Conservation (phyloP, 2,329 filamentous ascomycete genomes). For the Xylaria sp. region DNA sequence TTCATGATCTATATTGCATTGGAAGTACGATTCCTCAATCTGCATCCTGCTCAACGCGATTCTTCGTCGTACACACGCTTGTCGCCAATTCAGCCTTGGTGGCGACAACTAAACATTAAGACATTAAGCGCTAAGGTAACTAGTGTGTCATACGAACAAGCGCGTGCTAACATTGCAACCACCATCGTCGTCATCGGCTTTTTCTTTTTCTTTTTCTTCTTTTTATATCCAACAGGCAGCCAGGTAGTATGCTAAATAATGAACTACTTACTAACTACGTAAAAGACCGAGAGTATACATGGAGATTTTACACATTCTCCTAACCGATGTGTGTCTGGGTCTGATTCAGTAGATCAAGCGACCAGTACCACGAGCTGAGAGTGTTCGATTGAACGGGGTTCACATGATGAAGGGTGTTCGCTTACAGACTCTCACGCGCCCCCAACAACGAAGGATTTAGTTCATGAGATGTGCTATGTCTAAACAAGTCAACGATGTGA, state of each 20-base stretch:
- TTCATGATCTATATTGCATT: neutral
- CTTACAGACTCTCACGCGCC: constrained; percentile 31
- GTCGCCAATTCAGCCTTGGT: constrained; percentile 27
- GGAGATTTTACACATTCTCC: constrained; percentile 17
- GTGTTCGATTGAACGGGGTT: constrained; percentile 15
- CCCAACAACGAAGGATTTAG: constrained; percentile 15
- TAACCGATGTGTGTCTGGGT: neutral
- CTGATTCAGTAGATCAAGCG: constrained; percentile 33
- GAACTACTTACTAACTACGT: neutral
- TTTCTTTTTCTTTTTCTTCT: constrained; percentile 1
- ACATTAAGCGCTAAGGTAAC: neutral
- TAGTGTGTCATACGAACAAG: neutral
- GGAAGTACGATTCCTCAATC: neutral
- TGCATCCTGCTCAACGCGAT: neutral
- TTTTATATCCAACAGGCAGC: neutral
- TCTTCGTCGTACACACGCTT: neutral
- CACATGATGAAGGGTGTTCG: constrained; percentile 34
- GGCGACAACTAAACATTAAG: constrained; percentile 10
- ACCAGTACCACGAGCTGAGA: constrained; percentile 28
- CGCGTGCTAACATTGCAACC: constrained; percentile 11
- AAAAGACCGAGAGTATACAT: neutral
- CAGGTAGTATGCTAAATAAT: neutral
- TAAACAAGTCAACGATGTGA: neutral
- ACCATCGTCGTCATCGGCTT: neutral
- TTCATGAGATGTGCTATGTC: constrained; percentile 22